Percentiles rank a stretch among this genome's conserved stretches.
phyloP scores from a whole-genome alignment of 2,329 filamentous ascomycete genomes.

The Hirsutella rhossiliensis region DNA sequence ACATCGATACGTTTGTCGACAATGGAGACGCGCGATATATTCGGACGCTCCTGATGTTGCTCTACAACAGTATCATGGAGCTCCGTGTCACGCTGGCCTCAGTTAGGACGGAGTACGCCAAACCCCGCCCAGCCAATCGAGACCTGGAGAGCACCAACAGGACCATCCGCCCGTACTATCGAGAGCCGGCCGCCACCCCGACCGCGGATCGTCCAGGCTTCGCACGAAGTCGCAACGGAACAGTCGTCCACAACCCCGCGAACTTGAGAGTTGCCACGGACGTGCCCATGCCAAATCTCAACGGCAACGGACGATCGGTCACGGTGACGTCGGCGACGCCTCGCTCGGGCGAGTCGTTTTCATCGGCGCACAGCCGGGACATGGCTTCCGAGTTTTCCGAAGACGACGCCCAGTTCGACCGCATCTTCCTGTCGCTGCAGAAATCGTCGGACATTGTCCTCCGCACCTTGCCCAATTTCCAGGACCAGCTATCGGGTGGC shows the following conservation, averaged over 20 bases:
- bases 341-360: slow-evolving; percentile 72
- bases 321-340: slow-evolving; percentile 54
- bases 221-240: slow-evolving; percentile 21
- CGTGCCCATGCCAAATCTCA: slow-evolving; percentile 32
- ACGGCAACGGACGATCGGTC: slow-evolving; percentile 36
- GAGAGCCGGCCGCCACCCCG: slow-evolving; percentile 41
- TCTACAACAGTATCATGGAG: slow-evolving; percentile 59
- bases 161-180: slow-evolving; percentile 37
- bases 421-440: slow-evolving; percentile 65
- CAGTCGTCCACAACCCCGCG: slow-evolving; percentile 33
- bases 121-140: slow-evolving; percentile 6
- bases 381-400: slow-evolving; percentile 53
- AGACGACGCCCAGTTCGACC: slow-evolving; percentile 73
- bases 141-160: slow-evolving; percentile 21
- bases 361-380: slow-evolving; percentile 34
- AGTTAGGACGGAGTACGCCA: slow-evolving; percentile 14
- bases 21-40: slow-evolving; percentile 57
- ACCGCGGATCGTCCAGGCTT: slow-evolving; percentile 34
- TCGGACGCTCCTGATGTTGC: slow-evolving; percentile 48
- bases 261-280: slow-evolving; percentile 46
- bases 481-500: slow-evolving; percentile 51
- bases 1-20: slow-evolving; percentile 52
- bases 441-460: slow-evolving; percentile 63
- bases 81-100: slow-evolving; percentile 41
- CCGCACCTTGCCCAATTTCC: slow-evolving; percentile 57